phyloP scores from a whole-genome alignment of 2,329 filamentous ascomycete genomes.

The Periconia sp. region DNA sequence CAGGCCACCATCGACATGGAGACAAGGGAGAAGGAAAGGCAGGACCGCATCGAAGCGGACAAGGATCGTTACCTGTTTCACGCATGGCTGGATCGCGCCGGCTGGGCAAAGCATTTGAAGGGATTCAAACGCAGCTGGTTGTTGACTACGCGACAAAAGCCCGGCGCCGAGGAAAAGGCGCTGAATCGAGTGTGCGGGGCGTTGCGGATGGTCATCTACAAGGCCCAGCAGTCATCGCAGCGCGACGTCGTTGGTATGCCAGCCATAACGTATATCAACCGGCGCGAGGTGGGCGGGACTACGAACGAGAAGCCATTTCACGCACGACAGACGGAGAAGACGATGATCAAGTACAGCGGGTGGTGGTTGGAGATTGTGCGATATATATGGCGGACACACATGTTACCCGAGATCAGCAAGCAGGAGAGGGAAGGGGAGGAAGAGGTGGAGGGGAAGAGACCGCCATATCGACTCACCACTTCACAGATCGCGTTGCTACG shows the following conservation, averaged over 20 bases:
- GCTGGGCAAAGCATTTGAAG: slow-evolving; percentile 7
- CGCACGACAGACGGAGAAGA: slow-evolving; percentile 2
- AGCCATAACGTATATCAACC: slow-evolving; percentile 7
- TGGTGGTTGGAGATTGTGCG: slow-evolving; percentile 5
- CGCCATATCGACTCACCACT: no score
- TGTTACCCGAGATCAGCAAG: slow-evolving; percentile 2
- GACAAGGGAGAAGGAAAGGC: background rate
- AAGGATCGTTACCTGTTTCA: background rate
- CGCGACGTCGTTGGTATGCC: slow-evolving; percentile 2
- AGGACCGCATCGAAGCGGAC: slow-evolving; percentile 1
- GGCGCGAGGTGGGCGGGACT: background rate
- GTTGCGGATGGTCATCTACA: slow-evolving; percentile 4
- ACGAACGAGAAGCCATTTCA: slow-evolving; percentile 7
- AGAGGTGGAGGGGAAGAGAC: no score
- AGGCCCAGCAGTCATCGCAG: slow-evolving; percentile 5
- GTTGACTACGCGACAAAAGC: slow-evolving; percentile 1
- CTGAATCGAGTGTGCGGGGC: slow-evolving; percentile 5
- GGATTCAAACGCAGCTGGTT: slow-evolving; percentile 8
- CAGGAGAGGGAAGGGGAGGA: no score
- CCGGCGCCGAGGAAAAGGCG: background rate
- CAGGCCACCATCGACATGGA: background rate
- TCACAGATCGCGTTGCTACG: no score
- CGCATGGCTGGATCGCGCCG: slow-evolving; percentile 1
- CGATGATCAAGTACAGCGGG: slow-evolving; percentile 8
- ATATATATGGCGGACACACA: slow-evolving; percentile 9